phyloP scores from a whole-genome alignment of 306 rosid genomes.

The Cucurbita argyrosperma region DNA sequence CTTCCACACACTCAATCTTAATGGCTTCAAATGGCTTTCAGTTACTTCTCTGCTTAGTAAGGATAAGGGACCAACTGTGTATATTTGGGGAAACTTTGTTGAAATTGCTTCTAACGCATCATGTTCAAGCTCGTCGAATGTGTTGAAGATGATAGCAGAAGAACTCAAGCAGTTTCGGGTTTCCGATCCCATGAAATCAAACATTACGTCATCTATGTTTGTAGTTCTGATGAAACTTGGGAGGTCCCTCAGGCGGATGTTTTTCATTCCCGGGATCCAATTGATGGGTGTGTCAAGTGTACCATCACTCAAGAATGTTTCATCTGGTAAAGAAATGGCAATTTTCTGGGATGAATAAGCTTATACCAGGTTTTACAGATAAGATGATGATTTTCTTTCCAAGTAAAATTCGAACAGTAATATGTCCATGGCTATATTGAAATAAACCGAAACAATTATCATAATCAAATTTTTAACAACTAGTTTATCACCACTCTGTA shows the following conservation, averaged over 20 bases:
- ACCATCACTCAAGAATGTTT: slow-evolving; percentile 14
- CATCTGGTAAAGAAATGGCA: slow-evolving; percentile 3
- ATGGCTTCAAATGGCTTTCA: slow-evolving; percentile 8
- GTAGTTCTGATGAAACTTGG: slow-evolving; percentile 27
- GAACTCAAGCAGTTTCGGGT: slow-evolving; percentile 20
- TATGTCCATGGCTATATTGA: neutral
- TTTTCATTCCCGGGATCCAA: slow-evolving; percentile 28
- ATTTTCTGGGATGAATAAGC: neutral
- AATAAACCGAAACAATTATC: neutral
- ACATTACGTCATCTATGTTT: slow-evolving; percentile 16
- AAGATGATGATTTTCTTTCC: neutral
- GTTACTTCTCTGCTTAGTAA: slow-evolving; percentile 11
- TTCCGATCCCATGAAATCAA: slow-evolving; percentile 21
- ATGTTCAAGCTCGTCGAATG: slow-evolving; percentile 23
- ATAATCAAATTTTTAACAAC: neutral
- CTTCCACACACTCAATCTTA: slow-evolving; percentile 23
- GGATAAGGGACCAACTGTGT: slow-evolving; percentile 29
- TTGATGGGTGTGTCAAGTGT: slow-evolving; percentile 17
- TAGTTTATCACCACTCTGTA: neutral
- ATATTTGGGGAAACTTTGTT: slow-evolving; percentile 21
- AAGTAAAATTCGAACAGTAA: neutral
- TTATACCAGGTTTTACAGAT: neutral
- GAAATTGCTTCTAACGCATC: slow-evolving; percentile 25
- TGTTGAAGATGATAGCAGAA: slow-evolving; percentile 23
- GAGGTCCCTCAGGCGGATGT: slow-evolving; percentile 25